A percentile compares a stretch with the other conserved stretches of the same genome.
These are phyloP conservation scores for Haplosporangium sp. DNA, from an alignment of 371 early-diverging fungal species.

Conservation along the genomic window DNA sequence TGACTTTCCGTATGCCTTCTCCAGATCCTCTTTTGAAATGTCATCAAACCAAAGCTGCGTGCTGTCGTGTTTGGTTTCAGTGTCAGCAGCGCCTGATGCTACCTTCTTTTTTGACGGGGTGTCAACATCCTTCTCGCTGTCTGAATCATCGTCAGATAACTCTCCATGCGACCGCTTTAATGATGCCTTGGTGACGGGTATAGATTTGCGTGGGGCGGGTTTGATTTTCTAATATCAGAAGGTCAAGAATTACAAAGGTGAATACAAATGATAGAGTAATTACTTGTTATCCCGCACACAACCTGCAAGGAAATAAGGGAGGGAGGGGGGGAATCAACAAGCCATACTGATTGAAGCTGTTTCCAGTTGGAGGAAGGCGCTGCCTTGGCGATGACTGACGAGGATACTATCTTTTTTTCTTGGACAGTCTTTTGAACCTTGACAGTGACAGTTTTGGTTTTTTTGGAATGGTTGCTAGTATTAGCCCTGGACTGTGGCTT, in stretches of 20 bases:
- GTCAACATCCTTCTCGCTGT: slow-evolving; percentile 4
- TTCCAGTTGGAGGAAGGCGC: slow-evolving; percentile 71
- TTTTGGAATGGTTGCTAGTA: slow-evolving; percentile 6
- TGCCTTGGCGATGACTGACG: slow-evolving; percentile 48
- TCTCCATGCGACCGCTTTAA: slow-evolving; percentile 28
- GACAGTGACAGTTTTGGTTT: slow-evolving; percentile 11
- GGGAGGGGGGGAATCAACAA: slow-evolving; percentile 16
- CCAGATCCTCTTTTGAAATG: slow-evolving; percentile 63
- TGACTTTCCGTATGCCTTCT: slow-evolving; percentile 59
- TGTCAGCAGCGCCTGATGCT: slow-evolving; percentile 8
- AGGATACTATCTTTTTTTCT: slow-evolving; percentile 21
- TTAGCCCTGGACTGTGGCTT: slow-evolving; percentile 10
- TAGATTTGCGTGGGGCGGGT: slow-evolving; percentile 41
- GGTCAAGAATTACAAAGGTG: not conserved
- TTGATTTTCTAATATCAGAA: slow-evolving; percentile 35
- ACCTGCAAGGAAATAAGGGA: slow-evolving; percentile 1
- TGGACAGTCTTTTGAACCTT: slow-evolving; percentile 10
- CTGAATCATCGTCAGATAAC: slow-evolving; percentile 11
- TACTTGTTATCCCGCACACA: not conserved
- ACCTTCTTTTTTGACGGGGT: slow-evolving; percentile 4
- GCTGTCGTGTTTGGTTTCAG: slow-evolving; percentile 54
- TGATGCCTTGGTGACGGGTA: slow-evolving; percentile 28
- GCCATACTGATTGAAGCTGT: slow-evolving; percentile 43
- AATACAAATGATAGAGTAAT: too few relatives aligned
- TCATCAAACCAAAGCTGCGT: slow-evolving; percentile 73